These are phyloP conservation scores for Benincasa hispida DNA, from an alignment of 306 rosid species.

Conservation along the genomic window DNA sequence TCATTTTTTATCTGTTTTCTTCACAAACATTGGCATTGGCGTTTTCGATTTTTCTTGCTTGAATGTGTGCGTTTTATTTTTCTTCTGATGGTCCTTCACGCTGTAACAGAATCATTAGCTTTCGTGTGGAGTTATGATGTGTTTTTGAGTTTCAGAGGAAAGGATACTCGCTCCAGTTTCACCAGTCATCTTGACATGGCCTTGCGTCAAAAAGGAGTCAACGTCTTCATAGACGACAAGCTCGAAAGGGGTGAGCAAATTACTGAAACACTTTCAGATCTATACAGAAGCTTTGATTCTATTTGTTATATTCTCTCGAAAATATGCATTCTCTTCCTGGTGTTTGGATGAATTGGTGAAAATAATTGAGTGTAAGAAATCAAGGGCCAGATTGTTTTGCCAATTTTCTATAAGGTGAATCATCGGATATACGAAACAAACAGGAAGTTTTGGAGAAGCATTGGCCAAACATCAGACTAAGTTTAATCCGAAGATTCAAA, in stretches of 20 bases:
- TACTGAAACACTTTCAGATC: background rate
- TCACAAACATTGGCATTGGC: background rate
- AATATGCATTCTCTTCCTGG: background rate
- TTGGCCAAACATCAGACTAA: background rate
- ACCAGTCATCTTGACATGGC: background rate
- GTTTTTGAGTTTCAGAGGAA: background rate
- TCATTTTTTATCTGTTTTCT: background rate
- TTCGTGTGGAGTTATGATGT: background rate
- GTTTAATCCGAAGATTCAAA: background rate
- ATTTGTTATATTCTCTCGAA: background rate
- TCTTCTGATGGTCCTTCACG: background rate
- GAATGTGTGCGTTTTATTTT: background rate
- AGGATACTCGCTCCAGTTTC: background rate
- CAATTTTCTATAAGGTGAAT: constrained; percentile 1
- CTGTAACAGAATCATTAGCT: too few relatives aligned
- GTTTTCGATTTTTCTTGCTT: background rate
- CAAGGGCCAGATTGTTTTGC: background rate
- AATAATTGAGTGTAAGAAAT: background rate
- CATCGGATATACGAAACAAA: background rate
- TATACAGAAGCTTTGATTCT: background rate
- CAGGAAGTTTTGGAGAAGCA: background rate
- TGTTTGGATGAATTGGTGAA: background rate
- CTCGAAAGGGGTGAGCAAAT: constrained; percentile 1
- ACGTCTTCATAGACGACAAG: background rate
- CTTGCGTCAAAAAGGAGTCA: background rate